Conservation (phyloP, 2,329 filamentous ascomycete genomes). For the Xylariaceae sp. region DNA sequence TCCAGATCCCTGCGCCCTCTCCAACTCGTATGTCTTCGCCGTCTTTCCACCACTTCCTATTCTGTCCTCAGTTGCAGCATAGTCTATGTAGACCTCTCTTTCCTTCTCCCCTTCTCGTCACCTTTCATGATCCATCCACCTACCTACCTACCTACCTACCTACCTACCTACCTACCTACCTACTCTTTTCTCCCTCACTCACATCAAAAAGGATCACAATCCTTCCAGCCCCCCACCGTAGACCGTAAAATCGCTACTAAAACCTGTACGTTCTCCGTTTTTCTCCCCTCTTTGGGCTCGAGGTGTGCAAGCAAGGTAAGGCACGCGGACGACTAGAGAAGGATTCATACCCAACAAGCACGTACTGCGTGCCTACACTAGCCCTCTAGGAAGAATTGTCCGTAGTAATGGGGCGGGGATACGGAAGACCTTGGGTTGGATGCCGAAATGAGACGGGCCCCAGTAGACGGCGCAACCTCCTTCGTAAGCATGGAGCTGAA, state of each 20-base stretch:
- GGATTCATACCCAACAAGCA: too few species aligned
- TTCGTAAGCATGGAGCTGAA: conserved; percentile 19
- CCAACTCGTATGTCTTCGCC: not conserved
- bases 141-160: not conserved
- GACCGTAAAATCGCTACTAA: too few species aligned
- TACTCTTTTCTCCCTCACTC: too few species aligned
- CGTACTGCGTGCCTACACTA: not conserved
- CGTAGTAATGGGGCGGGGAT: conserved; percentile 11
- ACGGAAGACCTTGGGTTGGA: conserved; percentile 11
- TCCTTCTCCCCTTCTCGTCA: not conserved
- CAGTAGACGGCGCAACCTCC: conserved; percentile 18
- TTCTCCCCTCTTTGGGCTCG: too few species aligned
- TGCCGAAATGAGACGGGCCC: conserved; percentile 20
- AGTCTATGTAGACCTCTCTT: not conserved
- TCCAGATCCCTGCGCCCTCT: not conserved
- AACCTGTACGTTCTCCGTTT: too few species aligned
- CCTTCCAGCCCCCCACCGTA: too few species aligned
- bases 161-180: not conserved
- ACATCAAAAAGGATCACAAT: too few species aligned
- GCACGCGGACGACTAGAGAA: too few species aligned
- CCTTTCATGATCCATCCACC: not conserved
- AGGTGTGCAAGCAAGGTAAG: too few species aligned
- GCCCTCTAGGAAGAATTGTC: not conserved
- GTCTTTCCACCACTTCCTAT: not conserved
- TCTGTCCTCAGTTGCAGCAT: not conserved